phyloP scores from a whole-genome alignment of 805 yeast species.

The Helenozyma rhizophorensis region DNA sequence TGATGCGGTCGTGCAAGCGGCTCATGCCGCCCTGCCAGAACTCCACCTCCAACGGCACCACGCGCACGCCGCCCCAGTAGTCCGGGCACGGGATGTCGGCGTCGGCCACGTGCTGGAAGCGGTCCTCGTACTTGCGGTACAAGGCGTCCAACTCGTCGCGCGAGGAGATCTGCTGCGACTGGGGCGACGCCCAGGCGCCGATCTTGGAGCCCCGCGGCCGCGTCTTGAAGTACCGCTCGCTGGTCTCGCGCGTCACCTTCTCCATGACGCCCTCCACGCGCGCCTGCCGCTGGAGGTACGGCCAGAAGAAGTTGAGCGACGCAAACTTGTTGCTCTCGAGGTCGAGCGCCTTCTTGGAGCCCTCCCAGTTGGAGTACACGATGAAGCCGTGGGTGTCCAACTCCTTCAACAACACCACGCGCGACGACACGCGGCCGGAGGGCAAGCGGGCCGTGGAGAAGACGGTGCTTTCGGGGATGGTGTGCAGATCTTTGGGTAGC shows the following conservation, averaged over 20 bases:
- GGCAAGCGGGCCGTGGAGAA: conserved; percentile 89
- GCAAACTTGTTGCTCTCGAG: conserved; percentile 70
- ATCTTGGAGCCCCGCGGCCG: conserved; percentile 91
- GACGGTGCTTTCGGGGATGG: conserved; percentile 76
- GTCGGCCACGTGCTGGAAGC: conserved; percentile 53
- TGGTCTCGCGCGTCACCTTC: conserved; percentile 65
- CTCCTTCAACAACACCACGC: conserved; percentile 86
- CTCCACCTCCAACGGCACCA: conserved; percentile 86
- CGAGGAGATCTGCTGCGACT: conserved; percentile 54
- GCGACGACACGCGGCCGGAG: conserved; percentile 81
- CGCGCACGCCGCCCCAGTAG: conserved; percentile 91
- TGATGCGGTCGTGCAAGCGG: conserved; percentile 85
- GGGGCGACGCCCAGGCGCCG: conserved; percentile 98
- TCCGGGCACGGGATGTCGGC: conserved; percentile 85
- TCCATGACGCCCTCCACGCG: conserved; percentile 86
- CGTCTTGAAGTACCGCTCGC: conserved; percentile 73
- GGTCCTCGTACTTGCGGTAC: conserved; percentile 44
- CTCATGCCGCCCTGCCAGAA: conserved; percentile 96
- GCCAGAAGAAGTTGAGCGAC: conserved; percentile 89
- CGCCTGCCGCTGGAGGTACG: conserved; percentile 83
- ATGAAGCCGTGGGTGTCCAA: conserved; percentile 81
- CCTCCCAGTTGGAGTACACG: conserved; percentile 87
- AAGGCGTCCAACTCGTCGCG: conserved; percentile 61
- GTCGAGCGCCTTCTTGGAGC: conserved; percentile 78
- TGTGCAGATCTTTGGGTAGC: conserved; percentile 39